Evolutionary conservation across 805 yeast genomes (phyloP).

Genomic region (Pichia membranifaciens): DNA sequence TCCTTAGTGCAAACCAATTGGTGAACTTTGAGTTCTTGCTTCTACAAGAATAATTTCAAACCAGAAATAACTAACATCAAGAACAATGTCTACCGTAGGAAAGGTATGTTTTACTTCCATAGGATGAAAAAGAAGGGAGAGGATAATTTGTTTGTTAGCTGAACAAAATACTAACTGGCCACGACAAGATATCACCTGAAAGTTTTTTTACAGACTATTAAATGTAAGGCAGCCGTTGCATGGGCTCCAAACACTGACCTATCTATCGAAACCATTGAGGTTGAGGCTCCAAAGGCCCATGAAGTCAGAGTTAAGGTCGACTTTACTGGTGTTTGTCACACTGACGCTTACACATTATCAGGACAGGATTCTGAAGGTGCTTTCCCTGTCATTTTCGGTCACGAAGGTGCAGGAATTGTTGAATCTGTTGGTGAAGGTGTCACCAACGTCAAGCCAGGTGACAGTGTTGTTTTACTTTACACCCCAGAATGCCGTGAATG

Average conservation of each 20-base stretch:
- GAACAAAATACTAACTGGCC: neutral
- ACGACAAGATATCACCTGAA: neutral
- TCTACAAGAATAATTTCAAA: neutral
- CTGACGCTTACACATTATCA: slow-evolving; percentile 93
- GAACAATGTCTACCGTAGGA: slow-evolving; percentile 28
- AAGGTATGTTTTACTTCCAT: slow-evolving; percentile 21
- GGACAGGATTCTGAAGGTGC: slow-evolving; percentile 97
- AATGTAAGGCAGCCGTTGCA: slow-evolving; percentile 94
- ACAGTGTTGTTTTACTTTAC: slow-evolving; percentile 87
- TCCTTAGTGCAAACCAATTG: neutral
- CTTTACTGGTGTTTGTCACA: slow-evolving; percentile 95
- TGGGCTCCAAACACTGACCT: slow-evolving; percentile 85
- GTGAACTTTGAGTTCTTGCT: neutral
- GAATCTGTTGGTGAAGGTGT: slow-evolving; percentile 95
- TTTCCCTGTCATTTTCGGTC: slow-evolving; percentile 90
- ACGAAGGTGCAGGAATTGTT: slow-evolving; percentile 97
- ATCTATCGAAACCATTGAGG: slow-evolving; percentile 80
- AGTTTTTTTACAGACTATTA: slow-evolving; percentile 36
- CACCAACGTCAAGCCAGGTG: slow-evolving; percentile 84
- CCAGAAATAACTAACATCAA: neutral
- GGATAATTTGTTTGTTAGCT: too few relatives aligned
- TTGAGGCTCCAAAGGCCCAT: slow-evolving; percentile 91
- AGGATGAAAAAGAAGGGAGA: too few relatives aligned
- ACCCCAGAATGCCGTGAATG: slow-evolving; percentile 96
- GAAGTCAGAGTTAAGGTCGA: slow-evolving; percentile 89